Percentiles rank a stretch among this genome's conserved stretches.
phyloP scores from a whole-genome alignment of 163 green algal species.

The Volvox carteri region DNA sequence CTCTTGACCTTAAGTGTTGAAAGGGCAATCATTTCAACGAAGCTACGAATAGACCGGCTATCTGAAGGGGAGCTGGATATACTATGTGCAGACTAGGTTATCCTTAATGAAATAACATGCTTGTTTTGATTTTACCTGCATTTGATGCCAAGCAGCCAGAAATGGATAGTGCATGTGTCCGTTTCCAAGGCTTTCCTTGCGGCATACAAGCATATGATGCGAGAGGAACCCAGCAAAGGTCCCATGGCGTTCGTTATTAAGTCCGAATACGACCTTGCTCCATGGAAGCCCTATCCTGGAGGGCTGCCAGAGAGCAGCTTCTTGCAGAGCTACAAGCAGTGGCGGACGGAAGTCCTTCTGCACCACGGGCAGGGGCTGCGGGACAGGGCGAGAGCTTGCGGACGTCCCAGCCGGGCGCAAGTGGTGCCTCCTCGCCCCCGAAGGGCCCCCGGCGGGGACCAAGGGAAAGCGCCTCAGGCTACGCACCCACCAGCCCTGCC shows the following conservation, averaged over 20 bases:
- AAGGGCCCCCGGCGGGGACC: not conserved
- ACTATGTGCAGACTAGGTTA: no score
- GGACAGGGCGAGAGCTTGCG: not conserved
- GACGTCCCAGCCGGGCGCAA: not conserved
- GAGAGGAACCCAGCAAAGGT: not conserved
- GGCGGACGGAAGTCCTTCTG: not conserved
- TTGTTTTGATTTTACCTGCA: no score
- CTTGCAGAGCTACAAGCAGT: slow-evolving; percentile 40
- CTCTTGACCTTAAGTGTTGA: no score
- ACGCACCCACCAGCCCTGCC: not conserved
- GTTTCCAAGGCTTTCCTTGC: not conserved
- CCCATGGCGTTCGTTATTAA: not conserved
- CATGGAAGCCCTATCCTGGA: slow-evolving; percentile 26
- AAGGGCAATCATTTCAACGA: no score
- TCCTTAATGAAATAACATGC: no score
- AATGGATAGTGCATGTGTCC: not conserved
- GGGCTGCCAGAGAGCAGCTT: slow-evolving; percentile 33
- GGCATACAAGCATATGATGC: not conserved
- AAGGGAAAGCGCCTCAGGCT: not conserved
- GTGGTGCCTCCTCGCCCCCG: not conserved
- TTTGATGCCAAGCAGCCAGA: not conserved
- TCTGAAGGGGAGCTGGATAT: no score
- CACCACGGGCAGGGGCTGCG: not conserved
- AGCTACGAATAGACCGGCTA: no score
- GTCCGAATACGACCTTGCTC: not conserved